phyloP scores from a whole-genome alignment of 345 rosid species.

The Boechera stricta region DNA sequence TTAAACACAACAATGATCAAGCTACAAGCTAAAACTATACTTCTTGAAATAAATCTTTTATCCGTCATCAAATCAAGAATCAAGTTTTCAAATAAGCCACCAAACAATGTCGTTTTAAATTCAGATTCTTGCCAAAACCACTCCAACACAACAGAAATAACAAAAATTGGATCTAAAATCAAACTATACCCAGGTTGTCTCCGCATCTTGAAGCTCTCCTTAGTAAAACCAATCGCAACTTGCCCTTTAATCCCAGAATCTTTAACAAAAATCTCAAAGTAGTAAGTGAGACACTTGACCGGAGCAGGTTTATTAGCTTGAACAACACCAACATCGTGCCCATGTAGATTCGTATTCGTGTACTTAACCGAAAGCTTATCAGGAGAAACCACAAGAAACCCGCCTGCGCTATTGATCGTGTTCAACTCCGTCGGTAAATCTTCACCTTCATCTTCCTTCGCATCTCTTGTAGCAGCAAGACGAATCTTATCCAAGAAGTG shows the following conservation, averaged over 20 bases:
- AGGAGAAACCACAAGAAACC: conserved; percentile 75
- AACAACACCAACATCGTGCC: conserved; percentile 86
- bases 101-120: too few relatives aligned
- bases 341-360: conserved; percentile 63
- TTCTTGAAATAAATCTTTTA: neutral
- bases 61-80: conserved; percentile 2
- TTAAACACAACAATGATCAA: neutral
- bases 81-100: neutral
- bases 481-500: conserved; percentile 60
- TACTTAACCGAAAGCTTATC: conserved; percentile 87
- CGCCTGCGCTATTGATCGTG: conserved; percentile 85
- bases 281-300: conserved; percentile 70
- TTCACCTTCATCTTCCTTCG: conserved; percentile 62
- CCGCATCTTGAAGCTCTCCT: conserved; percentile 77
- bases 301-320: conserved; percentile 90
- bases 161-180: neutral
- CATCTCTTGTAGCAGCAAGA: conserved; percentile 41
- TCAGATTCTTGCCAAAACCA: neutral
- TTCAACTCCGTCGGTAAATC: conserved; percentile 84
- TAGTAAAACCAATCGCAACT: conserved; percentile 85
- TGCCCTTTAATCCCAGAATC: conserved; percentile 80
- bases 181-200: conserved; percentile 83
- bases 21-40: neutral
- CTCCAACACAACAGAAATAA: neutral
- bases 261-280: conserved; percentile 88